phyloP scores from a whole-genome alignment of 768 basidiomycete genomes.

The Termitomyces sp. region DNA sequence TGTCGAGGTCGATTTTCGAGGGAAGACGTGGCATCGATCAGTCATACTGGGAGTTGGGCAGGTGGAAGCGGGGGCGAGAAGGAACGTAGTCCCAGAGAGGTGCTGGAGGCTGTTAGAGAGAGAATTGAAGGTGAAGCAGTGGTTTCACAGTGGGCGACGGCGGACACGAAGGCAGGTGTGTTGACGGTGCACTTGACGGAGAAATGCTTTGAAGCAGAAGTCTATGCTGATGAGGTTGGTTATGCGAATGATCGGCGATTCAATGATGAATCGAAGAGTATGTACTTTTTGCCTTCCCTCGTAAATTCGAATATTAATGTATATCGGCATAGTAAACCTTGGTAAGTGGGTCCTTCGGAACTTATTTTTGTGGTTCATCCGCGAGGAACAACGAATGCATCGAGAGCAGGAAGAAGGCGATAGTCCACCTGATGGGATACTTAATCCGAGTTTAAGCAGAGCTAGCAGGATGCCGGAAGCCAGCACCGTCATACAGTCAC shows the following conservation, averaged over 20 bases:
- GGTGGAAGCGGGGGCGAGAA: constrained; percentile 31
- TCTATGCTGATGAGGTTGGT: constrained; percentile 90
- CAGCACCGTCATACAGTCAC: constrained; percentile 52
- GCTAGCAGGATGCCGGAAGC: constrained; percentile 12
- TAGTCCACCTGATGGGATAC: constrained; percentile 17
- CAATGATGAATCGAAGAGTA: constrained; percentile 78
- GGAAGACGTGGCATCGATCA: constrained; percentile 61
- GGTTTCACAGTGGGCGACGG: constrained; percentile 76
- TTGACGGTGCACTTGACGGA: constrained; percentile 86
- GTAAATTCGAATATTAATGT: background rate
- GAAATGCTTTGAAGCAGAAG: constrained; percentile 88
- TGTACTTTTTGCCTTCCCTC: constrained; percentile 24
- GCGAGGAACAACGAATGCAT: constrained; percentile 53
- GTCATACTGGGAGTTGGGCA: constrained; percentile 38
- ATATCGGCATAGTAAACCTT: constrained; percentile 63
- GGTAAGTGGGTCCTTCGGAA: constrained; percentile 90
- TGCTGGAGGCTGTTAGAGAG: constrained; percentile 81
- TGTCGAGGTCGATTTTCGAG: constrained; percentile 69
- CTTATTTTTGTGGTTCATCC: constrained; percentile 73
- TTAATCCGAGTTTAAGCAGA: constrained; percentile 16
- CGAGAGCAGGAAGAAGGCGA: constrained; percentile 26
- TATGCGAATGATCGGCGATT: constrained; percentile 53
- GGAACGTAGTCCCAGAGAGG: constrained; percentile 71
- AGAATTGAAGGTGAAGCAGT: constrained; percentile 94
- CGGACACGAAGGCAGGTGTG: constrained; percentile 87